Base-by-base conservation (phyloP, 2,329 filamentous ascomycete genomes). In the Metarhizium sp. region DNA sequence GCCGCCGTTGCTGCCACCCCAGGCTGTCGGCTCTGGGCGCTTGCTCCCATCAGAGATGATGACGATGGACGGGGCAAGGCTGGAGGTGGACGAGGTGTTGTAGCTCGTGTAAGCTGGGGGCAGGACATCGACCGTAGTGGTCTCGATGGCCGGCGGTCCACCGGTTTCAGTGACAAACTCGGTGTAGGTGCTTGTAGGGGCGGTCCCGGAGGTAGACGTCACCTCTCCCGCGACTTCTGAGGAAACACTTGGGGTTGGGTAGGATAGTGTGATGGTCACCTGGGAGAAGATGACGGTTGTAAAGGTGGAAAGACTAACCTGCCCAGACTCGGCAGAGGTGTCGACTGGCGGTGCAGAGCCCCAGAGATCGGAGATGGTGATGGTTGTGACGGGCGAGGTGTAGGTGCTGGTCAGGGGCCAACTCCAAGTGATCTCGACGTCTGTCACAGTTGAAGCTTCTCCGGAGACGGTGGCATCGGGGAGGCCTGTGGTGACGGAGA, bases 381-480 rank as follows among this genome's bases (percentile, higher is more conserved):
- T 56, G 3, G 65, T 67, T 8, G 60, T 61, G 43, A 62, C 49
- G 10, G 59, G 56, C 43, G 56, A 60, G 38, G 53, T 32, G n/a
- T 56, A 52, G 52, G 51, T 55, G 11, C 57, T 52, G 50, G 47
- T 54, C 55, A 55, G 61, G 56, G 36, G 54, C 54, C 64, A 47
- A 11, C 61, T 65, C 49, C 58, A 58, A 32, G 62, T 64, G 25
- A 62, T 61, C 51, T 65, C 55, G 18, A 64, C 25, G 20, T 65
- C 55, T 11, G 67, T 71, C 38, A 70, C 60, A 6, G 70, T 72
- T 1, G 59, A 62, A 2, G 68, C 64, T 40, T 62, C 62, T 4
- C 63, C 69, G 14, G 68, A 62, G 36, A 72, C 59, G 25, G 65
- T 68, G 43, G 62, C 69, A 55, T 70, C 68, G 6, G 68, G 65